phyloP scores from a whole-genome alignment of 2,329 filamentous ascomycete genomes.

The Incumbomyces lentus region DNA sequence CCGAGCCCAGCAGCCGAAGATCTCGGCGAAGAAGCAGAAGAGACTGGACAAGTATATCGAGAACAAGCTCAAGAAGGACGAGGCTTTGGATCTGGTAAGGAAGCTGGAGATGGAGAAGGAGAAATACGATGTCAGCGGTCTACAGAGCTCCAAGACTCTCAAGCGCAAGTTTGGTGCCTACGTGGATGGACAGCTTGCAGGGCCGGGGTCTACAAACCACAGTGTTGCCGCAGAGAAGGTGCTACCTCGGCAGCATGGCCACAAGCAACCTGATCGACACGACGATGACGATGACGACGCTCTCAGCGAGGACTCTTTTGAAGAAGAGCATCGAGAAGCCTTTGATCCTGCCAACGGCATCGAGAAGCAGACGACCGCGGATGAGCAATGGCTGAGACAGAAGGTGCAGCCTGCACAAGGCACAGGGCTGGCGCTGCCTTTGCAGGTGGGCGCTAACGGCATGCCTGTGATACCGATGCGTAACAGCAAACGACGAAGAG shows the following conservation, averaged over 20 bases:
- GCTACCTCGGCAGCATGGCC: conserved; percentile 42
- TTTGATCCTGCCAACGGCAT: conserved; percentile 24
- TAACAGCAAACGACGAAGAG: conserved; percentile 44
- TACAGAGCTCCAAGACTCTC: conserved; percentile 66
- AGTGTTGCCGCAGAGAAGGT: background rate
- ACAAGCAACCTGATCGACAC: conserved; percentile 29
- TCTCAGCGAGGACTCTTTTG: conserved; percentile 20
- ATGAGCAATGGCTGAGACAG: conserved; percentile 1
- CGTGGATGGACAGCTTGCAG: conserved; percentile 7
- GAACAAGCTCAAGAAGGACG: conserved; percentile 87
- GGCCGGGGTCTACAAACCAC: background rate
- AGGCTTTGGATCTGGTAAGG: conserved; percentile 72
- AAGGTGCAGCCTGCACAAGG: conserved; percentile 35
- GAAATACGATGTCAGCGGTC: conserved; percentile 63
- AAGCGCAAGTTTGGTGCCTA: conserved; percentile 58
- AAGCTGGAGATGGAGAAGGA: conserved; percentile 68
- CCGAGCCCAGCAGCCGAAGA: conserved; percentile 43
- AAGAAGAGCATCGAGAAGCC: conserved; percentile 24
- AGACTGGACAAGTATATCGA: conserved; percentile 65
- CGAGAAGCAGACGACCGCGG: conserved; percentile 36
- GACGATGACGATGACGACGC: conserved; percentile 7
- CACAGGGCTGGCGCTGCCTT: conserved; percentile 73
- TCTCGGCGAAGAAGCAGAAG: conserved; percentile 57
- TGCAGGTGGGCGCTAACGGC: conserved; percentile 70
- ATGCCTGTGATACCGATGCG: conserved; percentile 67